Conservation (phyloP, 129 eudicot species). For the Escallonia rubra region DNA sequence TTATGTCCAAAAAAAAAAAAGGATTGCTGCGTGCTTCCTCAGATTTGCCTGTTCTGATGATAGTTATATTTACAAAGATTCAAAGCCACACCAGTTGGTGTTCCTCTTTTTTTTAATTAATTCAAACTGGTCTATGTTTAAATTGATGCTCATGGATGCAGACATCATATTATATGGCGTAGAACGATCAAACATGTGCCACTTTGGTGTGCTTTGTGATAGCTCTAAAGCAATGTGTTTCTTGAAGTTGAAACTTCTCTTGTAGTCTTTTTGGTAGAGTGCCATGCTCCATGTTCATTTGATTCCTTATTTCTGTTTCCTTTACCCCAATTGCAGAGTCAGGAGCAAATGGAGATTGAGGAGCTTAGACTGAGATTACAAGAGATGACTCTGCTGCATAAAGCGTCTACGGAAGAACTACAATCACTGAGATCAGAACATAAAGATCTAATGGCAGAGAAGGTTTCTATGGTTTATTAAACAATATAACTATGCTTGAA, state of each 20-base stretch:
- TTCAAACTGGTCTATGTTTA: too few species aligned
- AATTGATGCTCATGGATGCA: too few species aligned
- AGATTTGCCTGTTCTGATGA: background rate
- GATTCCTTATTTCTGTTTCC: background rate
- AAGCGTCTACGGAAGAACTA: conserved; percentile 44
- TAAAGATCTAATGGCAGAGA: conserved; percentile 50
- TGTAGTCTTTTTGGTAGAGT: background rate
- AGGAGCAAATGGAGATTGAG: conserved; percentile 42
- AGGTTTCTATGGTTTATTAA: conserved; percentile 38
- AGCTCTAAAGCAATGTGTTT: too few species aligned
- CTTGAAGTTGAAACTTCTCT: background rate
- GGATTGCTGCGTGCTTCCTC: background rate
- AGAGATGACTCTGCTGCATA: conserved; percentile 48
- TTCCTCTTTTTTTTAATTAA: too few species aligned
- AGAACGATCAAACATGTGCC: too few species aligned
- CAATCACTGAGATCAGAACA: conserved; percentile 40
- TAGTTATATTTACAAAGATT: too few species aligned
- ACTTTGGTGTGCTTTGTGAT: too few species aligned
- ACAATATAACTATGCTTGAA: background rate
- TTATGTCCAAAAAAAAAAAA: background rate
- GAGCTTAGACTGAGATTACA: conserved; percentile 48
- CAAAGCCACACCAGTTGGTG: too few species aligned
- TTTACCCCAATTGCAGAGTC: conserved; percentile 22
- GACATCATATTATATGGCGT: too few species aligned
- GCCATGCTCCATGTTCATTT: background rate